Conservation (phyloP, 768 basidiomycete species). For the Ramaria rubella region DNA sequence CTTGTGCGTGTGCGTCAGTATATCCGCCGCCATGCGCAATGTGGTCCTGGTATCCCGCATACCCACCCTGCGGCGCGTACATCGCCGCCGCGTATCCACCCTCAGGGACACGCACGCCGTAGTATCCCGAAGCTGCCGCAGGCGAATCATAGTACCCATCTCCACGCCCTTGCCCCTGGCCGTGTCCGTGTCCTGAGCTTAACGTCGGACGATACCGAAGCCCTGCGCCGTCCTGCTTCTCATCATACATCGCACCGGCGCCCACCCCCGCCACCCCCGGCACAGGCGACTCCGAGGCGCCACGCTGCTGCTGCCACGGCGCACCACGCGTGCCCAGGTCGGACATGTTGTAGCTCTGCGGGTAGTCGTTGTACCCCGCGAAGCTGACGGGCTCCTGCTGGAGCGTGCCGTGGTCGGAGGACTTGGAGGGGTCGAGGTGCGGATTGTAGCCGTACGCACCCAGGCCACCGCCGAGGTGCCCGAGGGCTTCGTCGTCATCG, state of each 20-base stretch:
- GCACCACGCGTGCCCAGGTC: conserved; percentile 1
- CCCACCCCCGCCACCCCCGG: conserved; percentile 5
- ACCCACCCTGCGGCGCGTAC: conserved; percentile 13
- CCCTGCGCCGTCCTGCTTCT: background rate
- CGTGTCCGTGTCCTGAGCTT: background rate
- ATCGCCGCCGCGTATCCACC: conserved; percentile 23
- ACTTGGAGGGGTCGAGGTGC: background rate
- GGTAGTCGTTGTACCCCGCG: background rate
- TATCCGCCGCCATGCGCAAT: background rate
- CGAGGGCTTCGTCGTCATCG: conserved; percentile 2
- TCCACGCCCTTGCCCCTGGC: background rate
- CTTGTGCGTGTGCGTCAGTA: background rate
- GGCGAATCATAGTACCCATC: conserved; percentile 3
- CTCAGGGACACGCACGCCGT: background rate
- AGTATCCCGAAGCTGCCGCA: background rate
- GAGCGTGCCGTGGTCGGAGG: conserved; percentile 6
- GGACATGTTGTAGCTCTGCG: conserved; percentile 5
- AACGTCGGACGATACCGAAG: background rate
- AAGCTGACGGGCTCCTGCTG: background rate
- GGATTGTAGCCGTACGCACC: background rate
- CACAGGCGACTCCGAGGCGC: background rate
- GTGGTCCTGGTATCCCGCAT: background rate
- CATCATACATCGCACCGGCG: conserved; percentile 1
- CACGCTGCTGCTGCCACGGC: background rate
- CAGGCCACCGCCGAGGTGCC: background rate